Evolutionary conservation across 2,329 filamentous ascomycete species (phyloP).

Genomic region (Cytospora mali): DNA sequence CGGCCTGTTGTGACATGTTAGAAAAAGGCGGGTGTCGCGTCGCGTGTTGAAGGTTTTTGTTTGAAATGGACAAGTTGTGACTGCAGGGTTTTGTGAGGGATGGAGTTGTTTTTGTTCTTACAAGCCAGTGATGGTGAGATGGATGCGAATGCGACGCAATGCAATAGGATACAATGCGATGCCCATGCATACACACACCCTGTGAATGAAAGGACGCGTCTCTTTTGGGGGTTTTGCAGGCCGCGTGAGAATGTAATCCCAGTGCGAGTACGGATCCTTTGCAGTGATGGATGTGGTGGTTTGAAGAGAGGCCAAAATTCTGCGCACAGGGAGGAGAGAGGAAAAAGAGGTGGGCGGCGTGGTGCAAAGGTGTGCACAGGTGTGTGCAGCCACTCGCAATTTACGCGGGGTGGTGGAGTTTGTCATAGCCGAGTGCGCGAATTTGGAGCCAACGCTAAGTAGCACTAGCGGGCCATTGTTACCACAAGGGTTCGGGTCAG

Average conservation of each 20-base stretch:
- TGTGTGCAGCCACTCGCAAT: conserved; percentile 8
- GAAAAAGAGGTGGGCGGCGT: conserved; percentile 10
- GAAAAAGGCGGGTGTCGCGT: not conserved
- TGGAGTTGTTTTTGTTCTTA: not conserved
- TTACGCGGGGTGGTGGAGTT: conserved; percentile 26
- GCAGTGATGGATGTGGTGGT: conserved; percentile 17
- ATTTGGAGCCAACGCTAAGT: conserved; percentile 5
- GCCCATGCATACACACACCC: not conserved
- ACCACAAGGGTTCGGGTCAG: conserved; percentile 5
- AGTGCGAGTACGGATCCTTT: conserved; percentile 27
- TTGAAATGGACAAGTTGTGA: not conserved
- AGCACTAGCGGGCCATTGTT: not conserved
- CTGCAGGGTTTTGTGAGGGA: not conserved
- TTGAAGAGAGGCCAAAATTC: conserved; percentile 12
- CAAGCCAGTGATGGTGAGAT: not conserved
- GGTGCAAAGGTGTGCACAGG: too few relatives aligned
- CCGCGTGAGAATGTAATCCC: conserved; percentile 7
- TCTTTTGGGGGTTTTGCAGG: not conserved
- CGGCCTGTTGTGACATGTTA: conserved; percentile 16
- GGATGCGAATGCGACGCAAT: not conserved
- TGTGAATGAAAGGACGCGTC: conserved; percentile 8
- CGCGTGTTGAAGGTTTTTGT: not conserved
- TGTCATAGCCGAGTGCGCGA: conserved; percentile 22
- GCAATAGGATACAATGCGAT: too few relatives aligned
- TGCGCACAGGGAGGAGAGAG: conserved; percentile 19